Evolutionary conservation across 805 yeast genomes (phyloP).

Genomic region (Gaillardinia entomophila): DNA sequence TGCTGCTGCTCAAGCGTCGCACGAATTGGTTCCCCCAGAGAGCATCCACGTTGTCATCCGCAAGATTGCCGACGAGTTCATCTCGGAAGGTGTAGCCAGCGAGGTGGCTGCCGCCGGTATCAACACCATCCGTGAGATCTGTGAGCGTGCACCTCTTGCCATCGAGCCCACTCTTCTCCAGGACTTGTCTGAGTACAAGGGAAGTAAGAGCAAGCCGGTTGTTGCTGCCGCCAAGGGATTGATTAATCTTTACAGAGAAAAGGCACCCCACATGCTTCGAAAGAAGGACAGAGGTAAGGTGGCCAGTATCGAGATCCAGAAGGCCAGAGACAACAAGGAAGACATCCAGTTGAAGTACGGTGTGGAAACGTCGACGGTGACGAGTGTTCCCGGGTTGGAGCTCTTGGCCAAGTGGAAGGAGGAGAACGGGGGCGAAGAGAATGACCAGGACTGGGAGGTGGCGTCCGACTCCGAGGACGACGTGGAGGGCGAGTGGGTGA

Average conservation of each 20-base stretch:
- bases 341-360: conserved; percentile 57
- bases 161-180: conserved; percentile 84
- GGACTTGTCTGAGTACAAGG: conserved; percentile 85
- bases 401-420: conserved; percentile 81
- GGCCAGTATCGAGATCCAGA: conserved; percentile 76
- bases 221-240: conserved; percentile 90
- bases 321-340: conserved; percentile 28
- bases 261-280: conserved; percentile 92
- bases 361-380: conserved; percentile 55
- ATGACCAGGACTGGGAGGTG: conserved; percentile 57
- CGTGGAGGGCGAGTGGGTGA: conserved; percentile 90
- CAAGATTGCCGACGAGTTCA: conserved; percentile 95
- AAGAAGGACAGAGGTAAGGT: conserved; percentile 90
- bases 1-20: conserved; percentile 94
- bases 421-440: conserved; percentile 49
- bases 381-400: conserved; percentile 89
- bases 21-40: conserved; percentile 97
- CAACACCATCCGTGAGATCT: conserved; percentile 89
- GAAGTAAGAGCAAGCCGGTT: conserved; percentile 91
- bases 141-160: conserved; percentile 90
- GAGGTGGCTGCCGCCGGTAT: conserved; percentile 98
- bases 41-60: conserved; percentile 72
- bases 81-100: conserved; percentile 95
- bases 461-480: conserved; percentile 50
- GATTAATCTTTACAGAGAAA: conserved; percentile 81